Percentiles rank a stretch among this genome's conserved stretches.
Evolutionary conservation across 208 protist species (phyloP).

Genomic region (Wallacemonas sp.): DNA sequence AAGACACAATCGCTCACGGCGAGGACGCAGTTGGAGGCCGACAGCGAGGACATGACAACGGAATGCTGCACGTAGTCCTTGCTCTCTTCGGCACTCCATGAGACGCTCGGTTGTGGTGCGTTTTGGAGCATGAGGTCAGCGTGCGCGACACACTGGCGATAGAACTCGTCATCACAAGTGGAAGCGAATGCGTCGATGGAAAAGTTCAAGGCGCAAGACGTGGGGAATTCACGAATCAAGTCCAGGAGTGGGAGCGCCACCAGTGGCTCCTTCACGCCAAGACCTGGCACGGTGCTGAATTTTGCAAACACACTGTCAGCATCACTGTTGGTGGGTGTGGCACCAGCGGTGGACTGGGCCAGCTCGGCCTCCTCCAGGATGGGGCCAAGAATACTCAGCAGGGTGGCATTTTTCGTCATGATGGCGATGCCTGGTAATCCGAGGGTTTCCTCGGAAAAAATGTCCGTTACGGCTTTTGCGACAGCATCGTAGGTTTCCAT

Average conservation of each 20-base stretch:
- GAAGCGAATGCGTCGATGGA: neutral
- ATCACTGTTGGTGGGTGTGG: neutral
- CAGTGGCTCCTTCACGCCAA: neutral
- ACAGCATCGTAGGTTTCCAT: neutral
- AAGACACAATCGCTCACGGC: neutral
- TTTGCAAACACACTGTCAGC: neutral
- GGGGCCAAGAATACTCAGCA: slow-evolving; percentile 4
- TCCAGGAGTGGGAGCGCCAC: slow-evolving; percentile 3
- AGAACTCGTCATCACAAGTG: neutral
- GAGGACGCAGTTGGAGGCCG: neutral
- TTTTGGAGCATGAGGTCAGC: slow-evolving; percentile 10
- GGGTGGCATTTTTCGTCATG: slow-evolving; percentile 9
- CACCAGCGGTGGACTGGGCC: neutral
- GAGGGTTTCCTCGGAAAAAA: slow-evolving; percentile 9
- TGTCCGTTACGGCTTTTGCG: neutral
- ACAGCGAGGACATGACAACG: neutral
- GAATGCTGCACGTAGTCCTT: slow-evolving; percentile 4
- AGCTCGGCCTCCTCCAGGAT: neutral
- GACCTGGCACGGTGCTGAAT: neutral
- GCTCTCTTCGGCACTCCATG: slow-evolving; percentile 7
- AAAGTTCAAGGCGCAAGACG: slow-evolving; percentile 2
- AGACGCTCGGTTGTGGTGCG: neutral
- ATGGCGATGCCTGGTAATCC: neutral
- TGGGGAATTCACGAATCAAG: slow-evolving; percentile 9
- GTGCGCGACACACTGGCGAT: slow-evolving; percentile 3